These are phyloP conservation scores for Penicillium sp. DNA, from an alignment of 2,329 filamentous ascomycete species.

Conservation along the genomic window DNA sequence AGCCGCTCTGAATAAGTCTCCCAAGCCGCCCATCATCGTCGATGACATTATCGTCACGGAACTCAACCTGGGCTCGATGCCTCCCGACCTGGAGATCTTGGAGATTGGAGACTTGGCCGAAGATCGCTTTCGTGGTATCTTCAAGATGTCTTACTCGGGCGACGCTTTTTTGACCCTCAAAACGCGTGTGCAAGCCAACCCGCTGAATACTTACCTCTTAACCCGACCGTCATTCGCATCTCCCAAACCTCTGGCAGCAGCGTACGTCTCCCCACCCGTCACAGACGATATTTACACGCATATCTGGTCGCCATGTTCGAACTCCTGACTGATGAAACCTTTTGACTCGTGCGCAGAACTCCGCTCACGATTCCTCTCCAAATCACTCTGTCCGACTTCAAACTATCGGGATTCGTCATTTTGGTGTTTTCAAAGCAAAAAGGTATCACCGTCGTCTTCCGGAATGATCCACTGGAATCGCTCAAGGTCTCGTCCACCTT, in stretches of 20 bases:
- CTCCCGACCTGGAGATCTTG: constrained; percentile 90
- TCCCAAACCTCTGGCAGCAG: constrained; percentile 82
- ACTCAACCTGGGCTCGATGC: constrained; percentile 89
- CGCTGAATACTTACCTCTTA: constrained; percentile 88
- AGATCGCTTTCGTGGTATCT: constrained; percentile 94
- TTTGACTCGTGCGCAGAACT: constrained; percentile 43
- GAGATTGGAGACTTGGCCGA: constrained; percentile 97
- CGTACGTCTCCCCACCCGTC: constrained; percentile 36
- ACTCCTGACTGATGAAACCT: constrained; percentile 9
- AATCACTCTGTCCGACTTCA: constrained; percentile 92
- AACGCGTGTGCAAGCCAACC: constrained; percentile 96
- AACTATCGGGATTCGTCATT: constrained; percentile 94
- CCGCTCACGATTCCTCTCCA: constrained; percentile 95
- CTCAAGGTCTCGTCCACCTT: constrained; percentile 98
- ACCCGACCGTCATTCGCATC: constrained; percentile 90
- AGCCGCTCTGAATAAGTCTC: constrained; percentile 91
- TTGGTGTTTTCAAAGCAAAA: constrained; percentile 97
- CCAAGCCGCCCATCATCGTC: constrained; percentile 97
- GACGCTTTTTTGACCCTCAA: constrained; percentile 93
- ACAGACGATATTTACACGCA: neutral
- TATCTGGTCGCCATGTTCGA: neutral
- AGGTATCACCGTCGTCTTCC: constrained; percentile 90
- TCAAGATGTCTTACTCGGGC: constrained; percentile 97
- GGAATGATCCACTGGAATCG: constrained; percentile 95
- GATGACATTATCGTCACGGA: constrained; percentile 98